Evolutionary conservation across 805 yeast species (phyloP), one percentile per base, ranked within the genome.

Genomic region (Kluyveromyces starmeri): DNA sequence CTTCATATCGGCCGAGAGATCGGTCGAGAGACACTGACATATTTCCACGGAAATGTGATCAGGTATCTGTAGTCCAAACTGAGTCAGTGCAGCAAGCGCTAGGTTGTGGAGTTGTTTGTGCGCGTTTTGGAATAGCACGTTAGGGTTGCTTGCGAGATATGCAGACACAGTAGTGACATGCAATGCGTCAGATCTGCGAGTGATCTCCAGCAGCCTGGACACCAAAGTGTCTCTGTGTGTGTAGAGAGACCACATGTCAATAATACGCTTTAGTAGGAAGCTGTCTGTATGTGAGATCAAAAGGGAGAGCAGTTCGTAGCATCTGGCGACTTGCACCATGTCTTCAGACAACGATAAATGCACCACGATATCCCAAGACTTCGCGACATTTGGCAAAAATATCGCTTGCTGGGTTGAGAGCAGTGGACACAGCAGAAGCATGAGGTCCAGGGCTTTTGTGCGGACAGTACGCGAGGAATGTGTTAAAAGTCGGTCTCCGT

Each of bases 401-500:
- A 51, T 47, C 24, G 45, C 44, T 27, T 54, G 45, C 28, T 56
- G 59, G 1, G 81, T 65, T 0, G 83, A 70, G 15, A 82, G 53
- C 17, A 78, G 48, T 0, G 81, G 80, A 3, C 74, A 39, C 0
- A 67, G 55, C 12, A 59, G 53, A 5, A 54, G 45, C 13, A 71
- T 51, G 1, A 83, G 65, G 20, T 57, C 62, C 35, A 88, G 52
- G 5, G 85, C 67, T 39, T 74, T 78, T 3, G 70, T 51, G 27
- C 73, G 68, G 20, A 89, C 54, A 3, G 66, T 57, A 2, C 67
- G 54, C 0, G 94, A 78, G 2, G 73, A 71, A 46, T 83, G 92
- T 2, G 83, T 75, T 23, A 84, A 58, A 19, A 73, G 64, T 38
- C 83, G 62, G 35, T 83, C 81, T 5, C 89, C 79, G 51, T 85